These are phyloP conservation scores for Globisporangium rhizosaccharum DNA, from an alignment of 352 stramenopile genomes.

Conservation along the genomic window DNA sequence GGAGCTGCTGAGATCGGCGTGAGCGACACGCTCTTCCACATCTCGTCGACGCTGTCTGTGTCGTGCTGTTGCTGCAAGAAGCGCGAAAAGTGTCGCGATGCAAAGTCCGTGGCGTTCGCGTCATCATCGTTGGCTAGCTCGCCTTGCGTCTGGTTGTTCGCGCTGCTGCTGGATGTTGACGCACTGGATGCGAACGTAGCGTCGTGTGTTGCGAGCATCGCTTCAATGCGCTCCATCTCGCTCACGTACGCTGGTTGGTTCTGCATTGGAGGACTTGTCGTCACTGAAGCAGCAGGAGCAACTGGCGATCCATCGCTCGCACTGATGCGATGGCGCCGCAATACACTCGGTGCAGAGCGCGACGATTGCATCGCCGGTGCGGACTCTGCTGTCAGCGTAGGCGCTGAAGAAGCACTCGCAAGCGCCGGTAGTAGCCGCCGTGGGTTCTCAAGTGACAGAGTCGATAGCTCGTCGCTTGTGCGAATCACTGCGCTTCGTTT, in stretches of 20 bases:
- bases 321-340: not conserved
- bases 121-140: not conserved
- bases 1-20: constrained; percentile 18
- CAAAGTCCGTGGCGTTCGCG: not conserved
- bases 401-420: not conserved
- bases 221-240: constrained; percentile 51
- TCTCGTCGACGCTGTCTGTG: constrained; percentile 39
- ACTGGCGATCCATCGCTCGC: too few relatives aligned
- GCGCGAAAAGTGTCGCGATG: constrained; percentile 6
- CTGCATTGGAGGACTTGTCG: not conserved
- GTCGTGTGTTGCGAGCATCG: constrained; percentile 33
- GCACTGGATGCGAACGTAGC: constrained; percentile 2
- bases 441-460: not conserved
- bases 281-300: too few relatives aligned
- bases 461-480: too few relatives aligned
- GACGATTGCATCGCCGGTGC: constrained; percentile 2
- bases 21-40: constrained; percentile 48
- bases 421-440: constrained; percentile 12
- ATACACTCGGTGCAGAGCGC: constrained; percentile 4
- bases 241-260: constrained; percentile 28
- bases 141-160: constrained; percentile 3
- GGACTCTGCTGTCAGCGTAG: not conserved
- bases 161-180: constrained; percentile 8
- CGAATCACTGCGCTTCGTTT: not conserved
- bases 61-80: constrained; percentile 13